phyloP scores from a whole-genome alignment of 345 rosid species.

The Noccaea caerulescens region DNA sequence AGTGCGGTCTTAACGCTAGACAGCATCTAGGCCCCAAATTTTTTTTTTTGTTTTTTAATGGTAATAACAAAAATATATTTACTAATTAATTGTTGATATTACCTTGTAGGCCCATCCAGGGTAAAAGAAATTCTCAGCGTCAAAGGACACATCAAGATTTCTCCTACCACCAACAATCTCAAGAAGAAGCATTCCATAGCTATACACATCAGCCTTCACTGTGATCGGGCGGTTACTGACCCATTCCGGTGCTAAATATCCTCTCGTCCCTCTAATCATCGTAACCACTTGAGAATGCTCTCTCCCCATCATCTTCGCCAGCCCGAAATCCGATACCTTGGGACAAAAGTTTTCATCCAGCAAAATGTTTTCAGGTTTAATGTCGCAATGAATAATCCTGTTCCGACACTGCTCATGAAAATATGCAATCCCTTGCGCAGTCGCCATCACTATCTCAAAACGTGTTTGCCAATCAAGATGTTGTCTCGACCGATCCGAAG shows the following conservation, averaged over 20 bases:
- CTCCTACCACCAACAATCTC: constrained; percentile 78
- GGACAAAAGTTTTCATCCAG: constrained; percentile 66
- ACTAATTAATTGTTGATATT: not conserved
- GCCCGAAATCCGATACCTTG: constrained; percentile 73
- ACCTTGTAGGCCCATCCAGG: constrained; percentile 95
- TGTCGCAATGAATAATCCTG: constrained; percentile 71
- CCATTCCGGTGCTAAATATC: constrained; percentile 84
- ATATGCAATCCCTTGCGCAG: constrained; percentile 75
- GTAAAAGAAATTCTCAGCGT: constrained; percentile 70
- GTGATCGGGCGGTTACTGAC: constrained; percentile 73
- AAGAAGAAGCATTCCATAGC: constrained; percentile 80
- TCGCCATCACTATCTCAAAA: constrained; percentile 58
- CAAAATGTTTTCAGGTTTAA: constrained; percentile 73
- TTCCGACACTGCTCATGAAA: constrained; percentile 81
- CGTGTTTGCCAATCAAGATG: constrained; percentile 71
- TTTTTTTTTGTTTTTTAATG: not conserved
- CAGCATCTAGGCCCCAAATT: not conserved
- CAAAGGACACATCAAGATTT: constrained; percentile 68
- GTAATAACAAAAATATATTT: too few species aligned
- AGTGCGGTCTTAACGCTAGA: not conserved
- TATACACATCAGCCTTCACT: constrained; percentile 83
- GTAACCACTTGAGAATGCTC: constrained; percentile 77
- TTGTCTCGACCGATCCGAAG: constrained; percentile 38
- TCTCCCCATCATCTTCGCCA: constrained; percentile 76
- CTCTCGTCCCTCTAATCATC: constrained; percentile 76